Conservation (phyloP, 768 basidiomycete species). For the Artomyces pyxidatus region DNA sequence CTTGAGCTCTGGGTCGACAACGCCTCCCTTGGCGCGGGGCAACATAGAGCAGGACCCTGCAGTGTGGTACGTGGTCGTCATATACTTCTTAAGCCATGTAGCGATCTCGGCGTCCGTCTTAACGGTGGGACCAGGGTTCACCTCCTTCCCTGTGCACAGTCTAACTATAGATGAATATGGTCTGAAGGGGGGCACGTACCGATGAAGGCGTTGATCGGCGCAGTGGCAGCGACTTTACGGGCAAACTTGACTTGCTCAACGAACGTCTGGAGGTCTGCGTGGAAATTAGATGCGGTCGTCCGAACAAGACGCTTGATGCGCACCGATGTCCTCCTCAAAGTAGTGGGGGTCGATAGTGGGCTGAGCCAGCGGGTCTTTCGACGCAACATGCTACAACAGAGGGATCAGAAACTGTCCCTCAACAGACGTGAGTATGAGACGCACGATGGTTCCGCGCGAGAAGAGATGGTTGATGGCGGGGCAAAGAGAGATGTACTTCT, state of each 20-base stretch:
- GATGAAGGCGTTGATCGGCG: constrained; percentile 21
- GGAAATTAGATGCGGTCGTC: not conserved
- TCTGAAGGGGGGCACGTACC: constrained; percentile 9
- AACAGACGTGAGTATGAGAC: too few relatives aligned
- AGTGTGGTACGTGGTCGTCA: constrained; percentile 28
- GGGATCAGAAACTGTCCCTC: too few relatives aligned
- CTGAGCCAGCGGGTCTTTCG: constrained; percentile 20
- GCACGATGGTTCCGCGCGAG: constrained; percentile 41
- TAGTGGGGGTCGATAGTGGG: constrained; percentile 27
- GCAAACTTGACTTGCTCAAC: constrained; percentile 24
- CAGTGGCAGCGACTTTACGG: constrained; percentile 16
- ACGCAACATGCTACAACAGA: constrained; percentile 21
- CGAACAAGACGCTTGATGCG: not conserved
- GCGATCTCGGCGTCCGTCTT: constrained; percentile 22
- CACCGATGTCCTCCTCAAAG: constrained; percentile 26
- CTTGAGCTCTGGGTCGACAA: constrained; percentile 41
- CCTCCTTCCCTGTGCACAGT: constrained; percentile 18
- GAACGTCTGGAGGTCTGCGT: constrained; percentile 22
- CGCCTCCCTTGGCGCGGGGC: constrained; percentile 40
- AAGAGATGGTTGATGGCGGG: constrained; percentile 34
- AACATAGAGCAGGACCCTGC: constrained; percentile 46
- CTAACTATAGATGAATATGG: too few relatives aligned
- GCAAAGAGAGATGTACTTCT: constrained; percentile 34
- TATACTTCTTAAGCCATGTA: constrained; percentile 19
- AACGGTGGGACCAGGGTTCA: constrained; percentile 24